Conservation (phyloP, 2,329 filamentous ascomycete species). For the Aspergillus candidus region DNA sequence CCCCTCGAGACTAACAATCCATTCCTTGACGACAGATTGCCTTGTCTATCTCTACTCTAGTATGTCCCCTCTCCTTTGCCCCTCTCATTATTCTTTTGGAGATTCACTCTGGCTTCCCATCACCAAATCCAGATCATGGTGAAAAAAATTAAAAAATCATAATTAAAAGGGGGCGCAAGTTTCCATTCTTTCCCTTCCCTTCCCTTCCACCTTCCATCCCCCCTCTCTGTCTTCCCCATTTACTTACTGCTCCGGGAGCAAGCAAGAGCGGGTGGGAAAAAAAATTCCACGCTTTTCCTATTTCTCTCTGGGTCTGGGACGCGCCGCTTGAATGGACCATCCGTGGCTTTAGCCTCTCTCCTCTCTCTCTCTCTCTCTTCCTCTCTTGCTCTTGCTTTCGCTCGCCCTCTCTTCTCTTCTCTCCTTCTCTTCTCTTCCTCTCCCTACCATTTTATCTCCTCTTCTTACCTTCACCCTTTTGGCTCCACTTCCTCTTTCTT, state of each 20-base stretch:
- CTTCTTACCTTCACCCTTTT: slow-evolving; percentile 3
- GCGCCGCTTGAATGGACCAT: slow-evolving; percentile 24
- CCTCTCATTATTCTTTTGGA: not conserved
- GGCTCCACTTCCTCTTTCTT: slow-evolving; percentile 4
- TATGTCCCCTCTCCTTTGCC: slow-evolving; percentile 2
- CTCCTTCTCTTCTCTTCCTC: slow-evolving; percentile 8
- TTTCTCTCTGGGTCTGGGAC: slow-evolving; percentile 20
- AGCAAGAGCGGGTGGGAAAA: slow-evolving; percentile 14
- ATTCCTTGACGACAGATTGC: no score
- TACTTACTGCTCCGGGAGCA: not conserved
- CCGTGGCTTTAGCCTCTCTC: slow-evolving; percentile 18
- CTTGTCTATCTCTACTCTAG: slow-evolving; percentile 1
- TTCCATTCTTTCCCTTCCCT: not conserved
- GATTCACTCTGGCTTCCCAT: no score
- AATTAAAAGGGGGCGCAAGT: no score
- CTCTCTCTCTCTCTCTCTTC: slow-evolving; percentile 5
- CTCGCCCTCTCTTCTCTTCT: slow-evolving; percentile 3
- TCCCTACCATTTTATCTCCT: slow-evolving; percentile 8
- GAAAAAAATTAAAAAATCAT: not conserved
- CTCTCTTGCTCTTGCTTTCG: slow-evolving; percentile 7
- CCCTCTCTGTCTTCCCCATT: slow-evolving; percentile 3
- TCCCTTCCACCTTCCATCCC: not conserved
- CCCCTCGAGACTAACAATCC: no score
- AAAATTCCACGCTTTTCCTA: slow-evolving; percentile 21
- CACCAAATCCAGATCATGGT: no score